These are phyloP conservation scores for Trametes gibbosa DNA, from an alignment of 768 basidiomycete genomes.

Conservation along the genomic window DNA sequence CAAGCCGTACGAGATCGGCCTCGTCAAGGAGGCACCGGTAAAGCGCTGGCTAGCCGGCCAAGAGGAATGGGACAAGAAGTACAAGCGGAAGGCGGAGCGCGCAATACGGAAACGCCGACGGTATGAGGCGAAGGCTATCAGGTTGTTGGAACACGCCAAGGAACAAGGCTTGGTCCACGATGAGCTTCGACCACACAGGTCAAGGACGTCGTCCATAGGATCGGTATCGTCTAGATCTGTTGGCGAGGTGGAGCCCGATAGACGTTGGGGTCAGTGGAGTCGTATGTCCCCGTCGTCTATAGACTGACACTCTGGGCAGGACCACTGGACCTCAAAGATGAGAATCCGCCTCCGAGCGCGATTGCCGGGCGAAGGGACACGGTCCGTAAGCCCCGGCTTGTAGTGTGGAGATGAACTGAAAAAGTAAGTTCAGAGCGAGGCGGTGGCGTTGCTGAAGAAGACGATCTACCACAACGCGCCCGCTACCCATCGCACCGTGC, in stretches of 20 bases:
- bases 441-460: constrained; percentile 54
- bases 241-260: constrained; percentile 21
- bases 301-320: constrained; percentile 32
- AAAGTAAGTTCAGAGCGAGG: constrained; percentile 42
- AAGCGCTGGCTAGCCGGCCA: constrained; percentile 65
- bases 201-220: neutral
- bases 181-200: constrained; percentile 7
- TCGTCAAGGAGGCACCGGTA: constrained; percentile 72
- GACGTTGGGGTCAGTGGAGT: constrained; percentile 25
- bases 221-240: constrained; percentile 12
- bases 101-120: constrained; percentile 44
- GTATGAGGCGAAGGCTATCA: constrained; percentile 44
- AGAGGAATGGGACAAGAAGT: constrained; percentile 59
- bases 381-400: constrained; percentile 31
- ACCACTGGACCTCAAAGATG: constrained; percentile 59
- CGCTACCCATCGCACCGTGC: constrained; percentile 49
- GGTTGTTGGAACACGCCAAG: constrained; percentile 43
- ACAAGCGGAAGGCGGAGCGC: constrained; percentile 37
- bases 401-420: neutral
- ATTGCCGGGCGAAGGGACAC: constrained; percentile 73
- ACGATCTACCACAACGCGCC: constrained; percentile 56
- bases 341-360: constrained; percentile 67
- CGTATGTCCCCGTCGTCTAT: no score
- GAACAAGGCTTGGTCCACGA: constrained; percentile 42
- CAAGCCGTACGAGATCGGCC: constrained; percentile 54